Conservation (phyloP, 1,284 basidiomycete genomes). For the Dichomitus squalens region DNA sequence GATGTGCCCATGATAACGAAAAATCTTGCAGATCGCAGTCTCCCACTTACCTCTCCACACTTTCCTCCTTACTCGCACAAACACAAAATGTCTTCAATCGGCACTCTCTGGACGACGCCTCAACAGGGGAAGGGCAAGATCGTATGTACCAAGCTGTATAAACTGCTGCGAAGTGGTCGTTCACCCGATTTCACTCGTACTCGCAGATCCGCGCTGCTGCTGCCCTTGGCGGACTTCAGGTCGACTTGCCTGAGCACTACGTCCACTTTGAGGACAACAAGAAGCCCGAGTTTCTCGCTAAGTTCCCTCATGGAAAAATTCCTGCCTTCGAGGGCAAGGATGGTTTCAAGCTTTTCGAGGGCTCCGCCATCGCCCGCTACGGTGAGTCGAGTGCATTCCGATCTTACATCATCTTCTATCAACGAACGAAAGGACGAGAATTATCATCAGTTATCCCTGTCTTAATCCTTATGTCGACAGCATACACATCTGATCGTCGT, state of each 20-base stretch:
- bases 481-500: constrained; percentile 38
- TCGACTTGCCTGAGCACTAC: constrained; percentile 62
- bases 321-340: constrained; percentile 81
- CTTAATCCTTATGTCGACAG: constrained; percentile 51
- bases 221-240: constrained; percentile 68
- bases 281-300: constrained; percentile 73
- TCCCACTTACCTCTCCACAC: constrained; percentile 13
- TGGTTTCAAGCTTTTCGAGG: constrained; percentile 84
- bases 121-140: constrained; percentile 46
- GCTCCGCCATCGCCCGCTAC: constrained; percentile 83
- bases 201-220: constrained; percentile 73
- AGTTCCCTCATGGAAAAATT: constrained; percentile 86
- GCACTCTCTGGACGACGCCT: constrained; percentile 61
- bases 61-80: constrained; percentile 14
- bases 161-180: neutral
- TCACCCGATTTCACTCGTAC: neutral
- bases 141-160: constrained; percentile 39
- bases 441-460: constrained; percentile 61
- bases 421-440: constrained; percentile 40
- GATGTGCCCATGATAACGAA: constrained; percentile 11
- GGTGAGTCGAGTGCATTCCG: constrained; percentile 55
- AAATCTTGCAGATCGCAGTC: constrained; percentile 9
- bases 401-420: constrained; percentile 12
- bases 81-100: constrained; percentile 55
- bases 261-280: constrained; percentile 78